Evolutionary conservation across 495 filamentous ascomycete species (phyloP), one percentile per base, ranked within the genome.

Genomic region (Niebla homalea): DNA sequence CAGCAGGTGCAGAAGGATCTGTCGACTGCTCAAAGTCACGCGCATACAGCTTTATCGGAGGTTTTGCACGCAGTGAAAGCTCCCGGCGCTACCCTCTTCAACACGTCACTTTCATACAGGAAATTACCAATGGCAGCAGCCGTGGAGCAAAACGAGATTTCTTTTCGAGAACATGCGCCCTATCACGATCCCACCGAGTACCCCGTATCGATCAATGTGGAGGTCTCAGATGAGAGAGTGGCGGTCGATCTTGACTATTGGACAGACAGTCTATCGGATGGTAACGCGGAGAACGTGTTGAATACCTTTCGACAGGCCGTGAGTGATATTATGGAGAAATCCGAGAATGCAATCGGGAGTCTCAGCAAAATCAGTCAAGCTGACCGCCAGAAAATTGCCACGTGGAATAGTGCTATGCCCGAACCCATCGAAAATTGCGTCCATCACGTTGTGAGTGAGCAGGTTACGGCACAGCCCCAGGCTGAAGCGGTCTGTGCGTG

Each of bases 181-280:
- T 70, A 75, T 26, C 68, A 78, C 40, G 76, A 79, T 46, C 76
- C 76, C 0, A 75, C 75, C 4, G 75, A 80, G 58, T 75, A 75
- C 53, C 65, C 67, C 7, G 57, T 80, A 0, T 76, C 69, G 32
- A 59, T 79, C 47, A 78, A 78, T 51, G 67, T 80, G 21, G 76
- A 78, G 49, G 65, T 70, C 0, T 60, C 64, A 14, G 70, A 74
- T 23, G 61, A 65, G 3, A 59, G 64, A 4, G 72, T 68, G 8
- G 57, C 59, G 0, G 72, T 80, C 43, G 70, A 77, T 26, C 37
- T 80, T 5, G 76, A 77, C 49, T 77, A 76, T 59, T 80, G 76
- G 76, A 77, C 74, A 0, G 70, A 72, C 43, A 56, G 53, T 21
- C 54, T 75, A 8, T 75, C 70, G 0, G 64, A 68, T 50, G 58